Conservation (phyloP, 2,329 filamentous ascomycete genomes). For the Diaporthe aspalathi region DNA sequence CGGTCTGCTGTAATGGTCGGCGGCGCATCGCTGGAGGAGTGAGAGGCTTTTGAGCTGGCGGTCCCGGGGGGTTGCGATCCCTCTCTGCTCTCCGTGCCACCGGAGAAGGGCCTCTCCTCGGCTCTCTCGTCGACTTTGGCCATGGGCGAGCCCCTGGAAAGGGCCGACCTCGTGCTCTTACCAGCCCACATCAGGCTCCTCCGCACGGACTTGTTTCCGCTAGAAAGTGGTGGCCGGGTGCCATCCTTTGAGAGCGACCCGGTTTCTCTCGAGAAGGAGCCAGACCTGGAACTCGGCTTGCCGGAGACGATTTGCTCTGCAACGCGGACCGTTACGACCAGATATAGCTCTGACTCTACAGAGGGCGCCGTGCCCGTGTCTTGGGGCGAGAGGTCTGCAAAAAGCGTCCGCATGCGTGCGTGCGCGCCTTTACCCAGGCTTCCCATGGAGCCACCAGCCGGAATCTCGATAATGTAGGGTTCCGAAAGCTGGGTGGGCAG, state of each 20-base stretch:
- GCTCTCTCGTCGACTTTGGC: conserved; percentile 69
- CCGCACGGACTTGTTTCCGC: conserved; percentile 65
- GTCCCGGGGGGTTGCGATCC: conserved; percentile 63
- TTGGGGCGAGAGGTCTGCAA: conserved; percentile 83
- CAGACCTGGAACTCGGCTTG: conserved; percentile 65
- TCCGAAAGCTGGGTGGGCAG: conserved; percentile 80
- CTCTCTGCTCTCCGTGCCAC: conserved; percentile 57
- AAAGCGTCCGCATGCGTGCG: conserved; percentile 83
- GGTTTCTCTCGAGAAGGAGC: conserved; percentile 53
- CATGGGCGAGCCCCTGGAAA: conserved; percentile 63
- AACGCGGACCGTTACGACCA: conserved; percentile 83
- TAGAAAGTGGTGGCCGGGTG: conserved; percentile 59
- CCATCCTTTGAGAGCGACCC: conserved; percentile 55
- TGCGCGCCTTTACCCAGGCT: conserved; percentile 73
- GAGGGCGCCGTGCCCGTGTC: conserved; percentile 74
- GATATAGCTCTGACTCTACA: conserved; percentile 78
- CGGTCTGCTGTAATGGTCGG: conserved; percentile 68
- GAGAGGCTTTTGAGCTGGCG: conserved; percentile 61
- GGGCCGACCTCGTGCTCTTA: conserved; percentile 65
- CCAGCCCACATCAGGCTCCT: conserved; percentile 78
- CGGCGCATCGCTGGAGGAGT: conserved; percentile 50
- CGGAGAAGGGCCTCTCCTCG: conserved; percentile 53
- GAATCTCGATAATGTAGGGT: conserved; percentile 82
- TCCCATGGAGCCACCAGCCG: conserved; percentile 77
- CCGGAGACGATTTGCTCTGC: conserved; percentile 60